Base-by-base conservation (phyloP, 208 protist species). In the Trypanosoma platydactyli region DNA sequence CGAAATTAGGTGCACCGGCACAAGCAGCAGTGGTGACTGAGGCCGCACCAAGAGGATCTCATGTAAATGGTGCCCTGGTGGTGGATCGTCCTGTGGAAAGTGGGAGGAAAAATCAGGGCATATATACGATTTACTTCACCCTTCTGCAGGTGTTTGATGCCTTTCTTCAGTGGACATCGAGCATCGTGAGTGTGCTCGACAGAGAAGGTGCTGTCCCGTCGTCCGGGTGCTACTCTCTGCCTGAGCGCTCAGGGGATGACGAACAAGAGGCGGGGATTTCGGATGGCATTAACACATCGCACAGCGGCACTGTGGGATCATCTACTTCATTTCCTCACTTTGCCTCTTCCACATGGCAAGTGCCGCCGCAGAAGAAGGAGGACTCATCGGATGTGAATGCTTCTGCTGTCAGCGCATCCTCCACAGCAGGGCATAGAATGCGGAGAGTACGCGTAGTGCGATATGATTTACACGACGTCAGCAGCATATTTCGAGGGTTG, bases 391-490 rank as follows among this genome's bases (percentile, higher is more conserved):
- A 22, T 18, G 11, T 27, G 15, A 12, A 27, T 49, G 6, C 52
- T 3, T 57, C 63, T 40, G n/a, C 5, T 49, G 24, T 1, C 22
- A 22, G 27, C 18, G 55, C 1, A 54, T 64, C 35, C 12, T 35
- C 54, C 44, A 52, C 58, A 29, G 41, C 12, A 13, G 25, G 35
- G 15, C 35, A 48, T n/a, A 40, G 64, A 25, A 80, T 72, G 1
- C 81, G 79, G 3, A 86, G 73, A 22, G 71, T 94, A 35, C 79
- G 76, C 18, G 78, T 94, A 5, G 73, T 70, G 13, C 71, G 79
- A 15, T 92, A 88, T 54, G 77, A 95, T 53, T 79, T 93, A 22
- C 83, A 84, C 40, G 81, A 95, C 40, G 79, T 86, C 13, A 64
- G 67, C 52, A 73, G 80, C 59, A 71, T 88, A n/a, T 95, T 91